Base-by-base conservation (phyloP, 495 filamentous ascomycete species). In the Aspergillus taichungensis region DNA sequence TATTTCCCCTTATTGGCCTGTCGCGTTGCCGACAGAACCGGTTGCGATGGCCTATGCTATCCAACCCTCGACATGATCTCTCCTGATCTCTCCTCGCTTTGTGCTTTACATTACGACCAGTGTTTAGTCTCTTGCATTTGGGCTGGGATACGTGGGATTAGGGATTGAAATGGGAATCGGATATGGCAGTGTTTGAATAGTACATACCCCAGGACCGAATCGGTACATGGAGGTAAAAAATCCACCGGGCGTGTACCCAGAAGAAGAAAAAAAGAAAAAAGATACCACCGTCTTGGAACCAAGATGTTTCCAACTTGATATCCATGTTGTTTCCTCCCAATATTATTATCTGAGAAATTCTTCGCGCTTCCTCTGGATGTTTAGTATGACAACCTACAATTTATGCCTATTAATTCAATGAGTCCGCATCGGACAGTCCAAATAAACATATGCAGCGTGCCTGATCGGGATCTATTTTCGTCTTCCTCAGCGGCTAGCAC, bases 221-320 rank as follows among this genome's bases (percentile, higher is more conserved):
- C 5, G 32, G 32, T 10, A 12, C 32, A 1, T 34, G 32, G 32
- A 34, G 32, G 32, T 40, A 24, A 24, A 24, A 24, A 2, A 24
- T 24, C 4, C 18, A 43, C 18, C 32, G 14, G 38, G 44, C 53
- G 36, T 53, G 46, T 62, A 53, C 50, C 54, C 37, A 50, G 54
- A 53, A 60, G 51, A 50, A 44, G 40, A 34, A 51, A 49, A 53
- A 52, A 45, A 6, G 13, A 27, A 18, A 43, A 43, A 42, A 34
- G 30, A 33, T n/a, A 29, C 28, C 28, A 30, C 13, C 28, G 14
- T 43, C 9, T 43, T 29, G 33, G 30, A 24, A 24, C 18, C 18
- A 24, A n/a, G 40, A 14, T 33, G 32, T 43, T 32, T 7, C 13
- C 12, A 8, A 34, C 30, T 47, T 50, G 46, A 53, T 50, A 49